Evolutionary conservation across 2,329 filamentous ascomycete genomes (phyloP).

Genomic region (Monascus ruber): DNA sequence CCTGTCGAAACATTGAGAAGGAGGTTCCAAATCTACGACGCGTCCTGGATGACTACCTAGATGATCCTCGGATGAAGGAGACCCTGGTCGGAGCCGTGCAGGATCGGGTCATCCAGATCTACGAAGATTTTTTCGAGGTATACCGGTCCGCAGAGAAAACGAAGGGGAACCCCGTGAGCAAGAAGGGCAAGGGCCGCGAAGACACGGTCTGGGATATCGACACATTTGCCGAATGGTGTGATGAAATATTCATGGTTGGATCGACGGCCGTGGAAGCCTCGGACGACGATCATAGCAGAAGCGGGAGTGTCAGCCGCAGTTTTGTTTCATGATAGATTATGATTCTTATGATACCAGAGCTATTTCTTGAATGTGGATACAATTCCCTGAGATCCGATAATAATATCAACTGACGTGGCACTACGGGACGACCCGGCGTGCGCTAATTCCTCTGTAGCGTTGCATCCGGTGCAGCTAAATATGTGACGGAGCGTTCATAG

Average conservation of each 20-base stretch:
- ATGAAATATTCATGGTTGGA: conserved; percentile 47
- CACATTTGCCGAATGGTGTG: conserved; percentile 53
- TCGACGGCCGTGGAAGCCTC: conserved; percentile 23
- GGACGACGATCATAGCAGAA: conserved; percentile 18
- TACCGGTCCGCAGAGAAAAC: conserved; percentile 32
- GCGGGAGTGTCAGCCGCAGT: conserved; percentile 3
- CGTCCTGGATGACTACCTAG: conserved; percentile 52
- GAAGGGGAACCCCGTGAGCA: conserved; percentile 23
- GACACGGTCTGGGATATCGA: conserved; percentile 55
- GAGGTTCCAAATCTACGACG: conserved; percentile 45
- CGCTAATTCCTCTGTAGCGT: too few species aligned
- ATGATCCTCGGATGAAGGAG: conserved; percentile 52
- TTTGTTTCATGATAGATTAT: too few species aligned
- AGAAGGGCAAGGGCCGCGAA: conserved; percentile 50
- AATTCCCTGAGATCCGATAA: too few species aligned
- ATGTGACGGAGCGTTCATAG: too few species aligned
- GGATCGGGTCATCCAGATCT: conserved; percentile 50
- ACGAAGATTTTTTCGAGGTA: conserved; percentile 53
- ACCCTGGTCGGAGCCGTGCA: conserved; percentile 56
- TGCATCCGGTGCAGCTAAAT: too few species aligned
- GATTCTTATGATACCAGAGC: too few species aligned
- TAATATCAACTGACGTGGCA: too few species aligned
- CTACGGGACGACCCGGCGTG: too few species aligned
- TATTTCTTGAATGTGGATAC: too few species aligned
- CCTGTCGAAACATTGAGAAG: conserved; percentile 45